These are phyloP conservation scores for Sideroxylon spinosum DNA, from an alignment of 179 eudicot species.

Conservation along the genomic window DNA sequence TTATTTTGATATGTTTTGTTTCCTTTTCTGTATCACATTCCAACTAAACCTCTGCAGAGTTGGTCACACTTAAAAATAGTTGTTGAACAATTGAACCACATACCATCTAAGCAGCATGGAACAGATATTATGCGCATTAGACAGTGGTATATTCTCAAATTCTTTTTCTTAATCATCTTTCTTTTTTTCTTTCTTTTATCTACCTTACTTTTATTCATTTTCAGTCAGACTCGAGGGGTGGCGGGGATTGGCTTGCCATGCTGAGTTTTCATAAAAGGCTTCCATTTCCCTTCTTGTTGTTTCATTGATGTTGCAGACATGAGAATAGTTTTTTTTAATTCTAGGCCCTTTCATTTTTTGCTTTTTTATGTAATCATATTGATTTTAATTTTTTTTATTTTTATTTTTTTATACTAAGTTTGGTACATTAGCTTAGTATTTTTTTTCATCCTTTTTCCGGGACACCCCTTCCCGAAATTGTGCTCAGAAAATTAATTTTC, in stretches of 20 bases:
- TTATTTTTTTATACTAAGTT: not conserved
- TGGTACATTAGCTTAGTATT: not conserved
- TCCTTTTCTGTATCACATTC: not conserved
- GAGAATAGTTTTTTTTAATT: not conserved
- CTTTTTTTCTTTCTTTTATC: not conserved
- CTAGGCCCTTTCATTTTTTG: not conserved
- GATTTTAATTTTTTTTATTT: not conserved
- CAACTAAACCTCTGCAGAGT: slow-evolving; percentile 46
- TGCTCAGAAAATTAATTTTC: not conserved
- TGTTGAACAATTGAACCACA: slow-evolving; percentile 57
- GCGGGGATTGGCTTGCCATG: not conserved
- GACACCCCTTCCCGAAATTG: not conserved
- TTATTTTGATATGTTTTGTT: not conserved
- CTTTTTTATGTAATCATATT: too few species aligned
- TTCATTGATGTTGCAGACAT: not conserved
- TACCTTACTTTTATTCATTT: not conserved
- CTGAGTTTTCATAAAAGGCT: slow-evolving; percentile 2
- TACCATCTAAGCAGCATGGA: slow-evolving; percentile 74
- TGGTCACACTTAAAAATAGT: slow-evolving; percentile 81
- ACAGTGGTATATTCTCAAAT: slow-evolving; percentile 48
- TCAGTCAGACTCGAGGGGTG: not conserved
- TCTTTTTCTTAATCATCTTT: not conserved
- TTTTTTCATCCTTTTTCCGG: not conserved
- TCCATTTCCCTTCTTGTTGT: not conserved
- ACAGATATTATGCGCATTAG: slow-evolving; percentile 92